Percentiles rank a stretch among this genome's conserved stretches.
These are phyloP conservation scores for Suillus americanus DNA, from an alignment of 768 basidiomycete species.

Conservation along the genomic window DNA sequence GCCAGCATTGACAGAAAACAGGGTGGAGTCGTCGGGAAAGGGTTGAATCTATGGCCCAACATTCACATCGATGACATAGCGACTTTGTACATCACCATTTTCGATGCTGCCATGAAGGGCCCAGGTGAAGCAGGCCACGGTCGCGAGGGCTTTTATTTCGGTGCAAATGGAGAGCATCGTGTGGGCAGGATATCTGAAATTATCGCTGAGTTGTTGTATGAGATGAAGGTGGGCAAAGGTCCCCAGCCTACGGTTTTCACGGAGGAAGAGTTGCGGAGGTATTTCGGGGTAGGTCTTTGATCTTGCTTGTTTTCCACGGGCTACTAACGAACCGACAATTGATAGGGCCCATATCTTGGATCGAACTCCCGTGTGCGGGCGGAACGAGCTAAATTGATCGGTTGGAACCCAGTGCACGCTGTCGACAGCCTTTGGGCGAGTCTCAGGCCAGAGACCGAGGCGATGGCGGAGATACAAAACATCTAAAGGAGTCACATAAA, in stretches of 20 bases:
- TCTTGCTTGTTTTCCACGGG: neutral
- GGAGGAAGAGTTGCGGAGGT: conserved; percentile 15
- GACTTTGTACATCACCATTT: conserved; percentile 44
- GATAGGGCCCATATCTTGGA: conserved; percentile 19
- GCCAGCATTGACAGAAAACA: conserved; percentile 46
- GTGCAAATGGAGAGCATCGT: conserved; percentile 48
- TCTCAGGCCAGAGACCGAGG: conserved; percentile 23
- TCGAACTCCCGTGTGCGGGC: conserved; percentile 20
- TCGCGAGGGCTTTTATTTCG: conserved; percentile 54
- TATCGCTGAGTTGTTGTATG: conserved; percentile 36
- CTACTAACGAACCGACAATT: neutral
- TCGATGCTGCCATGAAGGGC: conserved; percentile 32
- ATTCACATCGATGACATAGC: conserved; percentile 52
- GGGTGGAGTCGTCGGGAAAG: conserved; percentile 55
- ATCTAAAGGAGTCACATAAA: neutral
- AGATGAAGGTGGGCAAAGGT: conserved; percentile 35
- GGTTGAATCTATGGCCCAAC: conserved; percentile 61
- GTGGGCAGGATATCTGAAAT: conserved; percentile 41
- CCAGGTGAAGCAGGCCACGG: conserved; percentile 37
- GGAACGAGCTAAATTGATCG: conserved; percentile 20
- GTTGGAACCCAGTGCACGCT: conserved; percentile 30
- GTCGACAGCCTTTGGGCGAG: conserved; percentile 22
- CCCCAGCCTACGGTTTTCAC: conserved; percentile 45
- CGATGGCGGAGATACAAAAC: conserved; percentile 11
- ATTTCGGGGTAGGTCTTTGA: conserved; percentile 16